A percentile compares a stretch with the other conserved stretches of the same genome.
Evolutionary conservation across 2,329 filamentous ascomycete genomes (phyloP).

Genomic region (Escovopsis sp.): DNA sequence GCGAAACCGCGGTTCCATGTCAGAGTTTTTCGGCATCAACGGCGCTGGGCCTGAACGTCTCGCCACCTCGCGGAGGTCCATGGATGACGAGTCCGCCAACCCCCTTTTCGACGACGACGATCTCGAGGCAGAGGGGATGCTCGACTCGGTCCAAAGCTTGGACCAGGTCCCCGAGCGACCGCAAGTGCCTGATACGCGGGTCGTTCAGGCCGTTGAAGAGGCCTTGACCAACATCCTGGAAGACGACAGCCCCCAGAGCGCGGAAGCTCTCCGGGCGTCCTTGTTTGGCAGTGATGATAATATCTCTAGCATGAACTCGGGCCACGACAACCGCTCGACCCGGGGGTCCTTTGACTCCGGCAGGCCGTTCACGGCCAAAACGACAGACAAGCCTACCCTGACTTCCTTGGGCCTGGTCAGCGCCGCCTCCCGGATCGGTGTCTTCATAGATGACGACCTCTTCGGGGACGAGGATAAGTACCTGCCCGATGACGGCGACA

Average conservation of each 20-base stretch:
- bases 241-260: constrained; percentile 49
- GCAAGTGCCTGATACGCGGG: constrained; percentile 53
- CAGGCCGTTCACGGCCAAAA: constrained; percentile 15
- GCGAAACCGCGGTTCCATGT: constrained; percentile 31
- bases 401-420: constrained; percentile 85
- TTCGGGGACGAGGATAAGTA: constrained; percentile 82
- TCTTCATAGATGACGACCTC: constrained; percentile 86
- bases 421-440: constrained; percentile 71
- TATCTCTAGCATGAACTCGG: constrained; percentile 35
- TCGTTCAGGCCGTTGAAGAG: constrained; percentile 86
- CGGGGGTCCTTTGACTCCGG: constrained; percentile 46
- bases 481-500: constrained; percentile 70
- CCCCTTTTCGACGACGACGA: constrained; percentile 74
- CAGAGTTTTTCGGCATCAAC: constrained; percentile 29
- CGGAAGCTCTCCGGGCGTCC: constrained; percentile 50
- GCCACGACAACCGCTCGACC: constrained; percentile 44
- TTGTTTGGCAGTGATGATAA: constrained; percentile 37
- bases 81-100: constrained; percentile 43
- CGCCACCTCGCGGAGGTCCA: constrained; percentile 42
- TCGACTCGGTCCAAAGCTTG: constrained; percentile 62
- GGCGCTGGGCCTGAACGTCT: constrained; percentile 27
- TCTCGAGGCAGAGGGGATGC: constrained; percentile 53
- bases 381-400: constrained; percentile 64
- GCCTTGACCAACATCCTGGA: constrained; percentile 89
- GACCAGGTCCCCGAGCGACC: constrained; percentile 48